A percentile compares a stretch with the other conserved stretches of the same genome.
phyloP scores from a whole-genome alignment of 441 rosid species.

The Pelargonium fulgidum region DNA sequence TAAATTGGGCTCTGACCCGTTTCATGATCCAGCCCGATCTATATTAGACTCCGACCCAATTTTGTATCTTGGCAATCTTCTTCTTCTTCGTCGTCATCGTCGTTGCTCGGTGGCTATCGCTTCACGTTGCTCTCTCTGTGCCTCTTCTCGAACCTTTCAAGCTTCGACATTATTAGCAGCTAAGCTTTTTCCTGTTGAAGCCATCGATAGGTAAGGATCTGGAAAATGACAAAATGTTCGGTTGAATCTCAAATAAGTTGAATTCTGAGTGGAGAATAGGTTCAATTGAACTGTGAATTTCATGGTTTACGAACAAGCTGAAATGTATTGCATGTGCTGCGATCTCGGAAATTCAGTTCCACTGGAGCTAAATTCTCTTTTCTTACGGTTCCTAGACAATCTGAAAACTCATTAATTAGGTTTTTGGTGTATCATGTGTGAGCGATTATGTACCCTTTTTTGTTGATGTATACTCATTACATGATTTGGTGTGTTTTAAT shows the following conservation, averaged over 20 bases:
- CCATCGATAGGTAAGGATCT: not conserved
- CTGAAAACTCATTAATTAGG: not conserved
- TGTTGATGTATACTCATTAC: not conserved
- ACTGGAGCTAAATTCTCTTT: not conserved
- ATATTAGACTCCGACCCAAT: no score
- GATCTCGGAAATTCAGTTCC: not conserved
- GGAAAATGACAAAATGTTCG: not conserved
- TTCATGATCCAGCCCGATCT: not conserved
- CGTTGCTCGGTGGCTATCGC: no score
- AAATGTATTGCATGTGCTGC: not conserved
- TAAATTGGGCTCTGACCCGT: not conserved
- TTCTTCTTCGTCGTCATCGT: no score
- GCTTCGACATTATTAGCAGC: no score
- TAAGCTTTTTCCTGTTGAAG: not conserved
- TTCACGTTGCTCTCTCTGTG: no score
- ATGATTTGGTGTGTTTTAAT: not conserved
- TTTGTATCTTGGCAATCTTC: not conserved
- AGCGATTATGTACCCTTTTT: not conserved
- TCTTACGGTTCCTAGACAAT: not conserved
- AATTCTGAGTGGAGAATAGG: not conserved
- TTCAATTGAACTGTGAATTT: not conserved
- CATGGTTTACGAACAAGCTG: not conserved
- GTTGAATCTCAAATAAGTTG: not conserved
- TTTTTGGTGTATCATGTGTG: not conserved
- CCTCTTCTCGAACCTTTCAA: no score